Evolutionary conservation across 805 yeast species (phyloP).

Genomic region (Candida khao-thaluensis): DNA sequence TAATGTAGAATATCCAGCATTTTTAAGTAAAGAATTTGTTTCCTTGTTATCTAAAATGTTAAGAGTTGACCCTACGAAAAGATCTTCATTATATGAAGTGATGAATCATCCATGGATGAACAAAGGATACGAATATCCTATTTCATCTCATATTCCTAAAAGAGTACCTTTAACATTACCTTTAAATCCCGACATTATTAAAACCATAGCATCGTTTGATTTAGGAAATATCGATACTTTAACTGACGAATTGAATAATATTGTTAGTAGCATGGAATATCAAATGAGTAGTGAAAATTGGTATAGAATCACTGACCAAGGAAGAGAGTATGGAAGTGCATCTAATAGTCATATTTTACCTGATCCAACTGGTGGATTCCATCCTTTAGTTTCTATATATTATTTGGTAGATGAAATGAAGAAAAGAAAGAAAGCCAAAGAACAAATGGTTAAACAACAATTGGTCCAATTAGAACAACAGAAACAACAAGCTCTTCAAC

Average conservation of each 20-base stretch:
- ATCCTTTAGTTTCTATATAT: conserved; percentile 86
- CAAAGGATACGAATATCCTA: conserved; percentile 76
- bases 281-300: conserved; percentile 60
- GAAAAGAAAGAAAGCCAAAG: conserved; percentile 65
- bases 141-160: conserved; percentile 70
- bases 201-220: conserved; percentile 75
- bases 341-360: conserved; percentile 38
- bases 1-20: conserved; percentile 84
- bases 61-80: conserved; percentile 79
- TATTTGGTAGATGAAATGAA: conserved; percentile 82
- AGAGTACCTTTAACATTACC: conserved; percentile 75
- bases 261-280: conserved; percentile 67
- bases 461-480: conserved; percentile 20
- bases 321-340: conserved; percentile 36
- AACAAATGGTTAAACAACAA: conserved; percentile 39
- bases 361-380: conserved; percentile 85
- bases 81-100: conserved; percentile 79
- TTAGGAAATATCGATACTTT: conserved; percentile 69
- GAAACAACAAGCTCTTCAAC: conserved; percentile 9
- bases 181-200: conserved; percentile 62
- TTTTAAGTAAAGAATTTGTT: conserved; percentile 75
- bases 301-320: conserved; percentile 46
- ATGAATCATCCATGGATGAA: conserved; percentile 93
- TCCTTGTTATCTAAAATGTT: conserved; percentile 83
- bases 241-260: conserved; percentile 50